A percentile compares a stretch with the other conserved stretches of the same genome.
Conservation (phyloP, 345 rosid species). For the Linum trigynum region DNA sequence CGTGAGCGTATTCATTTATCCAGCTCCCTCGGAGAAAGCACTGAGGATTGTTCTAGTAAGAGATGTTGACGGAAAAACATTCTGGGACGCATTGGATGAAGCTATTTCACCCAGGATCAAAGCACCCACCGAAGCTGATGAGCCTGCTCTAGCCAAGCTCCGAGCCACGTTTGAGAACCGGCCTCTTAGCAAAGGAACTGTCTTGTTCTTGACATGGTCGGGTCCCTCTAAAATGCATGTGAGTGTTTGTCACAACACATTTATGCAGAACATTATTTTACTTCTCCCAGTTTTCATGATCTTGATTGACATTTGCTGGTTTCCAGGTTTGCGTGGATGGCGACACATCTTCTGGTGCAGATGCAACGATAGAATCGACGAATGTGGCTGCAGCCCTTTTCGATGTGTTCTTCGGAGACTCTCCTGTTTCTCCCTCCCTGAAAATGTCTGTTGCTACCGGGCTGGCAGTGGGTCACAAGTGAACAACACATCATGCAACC, state of each 20-base stretch:
- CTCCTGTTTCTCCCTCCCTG: constrained; percentile 74
- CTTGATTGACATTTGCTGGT: not conserved
- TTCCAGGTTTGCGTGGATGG: constrained; percentile 60
- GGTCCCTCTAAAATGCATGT: constrained; percentile 63
- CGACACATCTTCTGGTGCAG: constrained; percentile 41
- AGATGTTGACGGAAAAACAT: constrained; percentile 90
- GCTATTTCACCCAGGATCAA: constrained; percentile 67
- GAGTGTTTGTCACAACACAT: constrained; percentile 21
- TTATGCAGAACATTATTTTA: not conserved
- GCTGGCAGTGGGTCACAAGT: constrained; percentile 36
- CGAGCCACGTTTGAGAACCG: constrained; percentile 54
- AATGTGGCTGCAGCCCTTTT: constrained; percentile 54
- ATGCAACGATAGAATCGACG: constrained; percentile 54
- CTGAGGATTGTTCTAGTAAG: constrained; percentile 78
- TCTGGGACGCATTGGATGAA: constrained; percentile 82
- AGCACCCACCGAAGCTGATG: constrained; percentile 40
- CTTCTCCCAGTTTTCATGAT: not conserved
- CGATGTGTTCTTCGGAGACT: constrained; percentile 65
- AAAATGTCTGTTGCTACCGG: constrained; percentile 55
- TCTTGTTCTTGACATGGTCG: constrained; percentile 66
- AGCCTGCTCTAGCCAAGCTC: constrained; percentile 54
- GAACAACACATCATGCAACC: constrained; percentile 7
- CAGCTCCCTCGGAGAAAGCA: constrained; percentile 64
- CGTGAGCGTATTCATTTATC: constrained; percentile 3
- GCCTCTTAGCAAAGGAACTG: constrained; percentile 62